Percentiles rank a stretch among this genome's conserved stretches.
Conservation (phyloP, 1,284 basidiomycete species). For the Pseudozyma thailandica region DNA sequence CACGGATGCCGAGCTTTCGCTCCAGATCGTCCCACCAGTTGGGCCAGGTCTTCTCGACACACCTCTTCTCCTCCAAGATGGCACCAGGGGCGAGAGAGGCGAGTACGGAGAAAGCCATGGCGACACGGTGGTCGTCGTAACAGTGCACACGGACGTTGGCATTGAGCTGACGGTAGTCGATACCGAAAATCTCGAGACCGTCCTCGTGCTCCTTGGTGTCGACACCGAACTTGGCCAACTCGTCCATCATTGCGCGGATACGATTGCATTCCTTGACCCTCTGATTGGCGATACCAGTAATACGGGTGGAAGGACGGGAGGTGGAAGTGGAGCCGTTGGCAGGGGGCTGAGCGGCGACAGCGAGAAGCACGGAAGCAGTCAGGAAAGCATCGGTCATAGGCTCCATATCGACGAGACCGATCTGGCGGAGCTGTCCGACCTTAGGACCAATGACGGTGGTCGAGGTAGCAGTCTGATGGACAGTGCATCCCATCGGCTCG, state of each 20-base stretch:
- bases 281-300: slow-evolving; percentile 96
- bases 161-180: slow-evolving; percentile 72
- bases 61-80: slow-evolving; percentile 92
- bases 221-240: slow-evolving; percentile 94
- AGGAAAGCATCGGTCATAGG: slow-evolving; percentile 99
- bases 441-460: slow-evolving; percentile 94
- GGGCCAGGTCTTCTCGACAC: slow-evolving; percentile 99
- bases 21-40: slow-evolving; percentile 99
- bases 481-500: slow-evolving; percentile 91
- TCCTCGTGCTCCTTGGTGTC: slow-evolving; percentile 91
- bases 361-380: slow-evolving; percentile 90
- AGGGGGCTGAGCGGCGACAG: slow-evolving; percentile 72
- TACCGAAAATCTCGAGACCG: slow-evolving; percentile 89
- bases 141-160: slow-evolving; percentile 83
- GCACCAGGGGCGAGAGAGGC: slow-evolving; percentile 79
- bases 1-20: slow-evolving; percentile 92
- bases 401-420: slow-evolving; percentile 95
- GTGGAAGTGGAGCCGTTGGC: slow-evolving; percentile 62
- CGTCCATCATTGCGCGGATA: slow-evolving; percentile 94
- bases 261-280: slow-evolving; percentile 98
- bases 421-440: slow-evolving; percentile 80
- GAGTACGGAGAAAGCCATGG: slow-evolving; percentile 96
- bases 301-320: slow-evolving; percentile 74
- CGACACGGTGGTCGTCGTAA: slow-evolving; percentile 98
- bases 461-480: slow-evolving; percentile 84